Base-by-base conservation (phyloP, 768 basidiomycete species). In the Megacollybia marginata region DNA sequence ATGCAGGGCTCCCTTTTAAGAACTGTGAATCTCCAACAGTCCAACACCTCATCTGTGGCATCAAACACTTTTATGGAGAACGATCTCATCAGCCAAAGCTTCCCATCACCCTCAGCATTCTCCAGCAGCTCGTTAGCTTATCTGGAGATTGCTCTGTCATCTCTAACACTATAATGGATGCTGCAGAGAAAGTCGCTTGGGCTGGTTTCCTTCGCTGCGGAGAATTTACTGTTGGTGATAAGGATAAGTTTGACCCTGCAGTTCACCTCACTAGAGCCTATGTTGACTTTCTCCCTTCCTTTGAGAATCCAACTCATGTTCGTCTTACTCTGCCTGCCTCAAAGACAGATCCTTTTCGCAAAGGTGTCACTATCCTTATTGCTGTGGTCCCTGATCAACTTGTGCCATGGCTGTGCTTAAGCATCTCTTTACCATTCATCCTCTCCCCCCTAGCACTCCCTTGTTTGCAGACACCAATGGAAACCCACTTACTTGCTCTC, bases 341-440 rank as follows among this genome's bases (percentile, higher is more conserved):
- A 1, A 71, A 71, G 48, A 69, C 67, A 6, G 65, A 69, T 54
- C 67, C 66, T 1, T 71, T 69, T 48, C 54, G 64, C 9, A 54
- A 54, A 38, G 61, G 64, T 1, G 53, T 62, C 43, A 47, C 54
- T 9, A 55, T 65, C 20, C 48, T 45, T 31, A 40, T 65, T n/a
- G 57, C 65, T 3, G 49, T 51, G 9, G 59, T 54, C 3, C 62
- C 54, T 12, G 50, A 23, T 34, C 54, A 34, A 53, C 55, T 9
- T 56, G 56, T 35, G 46, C 57, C 11, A 46, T 58, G 28, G 33
- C 49, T 1, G 53, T 55, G 7, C 49, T 58, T 16, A 52, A 60
- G 38, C 16, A 45, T 5, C 23, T 52, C 2, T 52, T 53, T 16
- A 32, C 13, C 5, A 42, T 12, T 12, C 33, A 53, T 19, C 53